Percentiles rank a stretch among this genome's conserved stretches.
phyloP scores from a whole-genome alignment of 164 flowering plant species.

The Warburgia ugandensis region DNA sequence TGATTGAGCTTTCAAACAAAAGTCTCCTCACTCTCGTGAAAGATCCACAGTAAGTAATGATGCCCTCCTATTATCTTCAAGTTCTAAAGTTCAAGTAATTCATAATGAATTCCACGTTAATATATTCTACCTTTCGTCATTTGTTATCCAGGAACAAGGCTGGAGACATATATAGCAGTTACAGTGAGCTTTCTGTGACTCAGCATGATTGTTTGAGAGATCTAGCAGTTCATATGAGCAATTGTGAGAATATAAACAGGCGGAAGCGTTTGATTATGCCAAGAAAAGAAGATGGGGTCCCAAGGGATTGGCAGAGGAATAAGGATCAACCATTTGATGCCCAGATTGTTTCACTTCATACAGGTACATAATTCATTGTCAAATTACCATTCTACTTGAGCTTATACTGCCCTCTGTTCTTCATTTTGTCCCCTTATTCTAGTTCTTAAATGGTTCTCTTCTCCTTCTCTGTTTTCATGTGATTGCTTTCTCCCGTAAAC shows the following conservation, averaged over 20 bases:
- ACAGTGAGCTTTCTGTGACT: constrained; percentile 49
- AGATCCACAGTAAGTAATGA: constrained; percentile 39
- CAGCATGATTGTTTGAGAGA: constrained; percentile 81
- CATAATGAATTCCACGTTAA: background rate
- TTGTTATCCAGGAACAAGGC: constrained; percentile 29
- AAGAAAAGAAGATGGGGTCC: constrained; percentile 42
- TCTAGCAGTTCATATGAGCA: constrained; percentile 56
- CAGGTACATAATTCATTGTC: constrained; percentile 38
- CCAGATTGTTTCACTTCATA: constrained; percentile 60
- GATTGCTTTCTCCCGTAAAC: no score
- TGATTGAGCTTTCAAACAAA: constrained; percentile 10
- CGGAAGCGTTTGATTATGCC: constrained; percentile 60
- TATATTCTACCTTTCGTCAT: background rate
- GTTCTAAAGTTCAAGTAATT: background rate
- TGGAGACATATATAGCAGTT: constrained; percentile 54
- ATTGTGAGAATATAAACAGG: constrained; percentile 25
- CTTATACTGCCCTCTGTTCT: no score
- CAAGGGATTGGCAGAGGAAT: constrained; percentile 64
- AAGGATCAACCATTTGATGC: constrained; percentile 50
- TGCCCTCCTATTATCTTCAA: background rate
- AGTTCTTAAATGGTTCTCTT: background rate
- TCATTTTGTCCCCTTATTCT: background rate
- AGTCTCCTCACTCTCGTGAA: constrained; percentile 17
- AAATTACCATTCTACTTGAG: no score
- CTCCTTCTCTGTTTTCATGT: background rate